A percentile compares a stretch with the other conserved stretches of the same genome.
Evolutionary conservation across 495 filamentous ascomycete species (phyloP).

Genomic region (Trypethelium eluteriae): DNA sequence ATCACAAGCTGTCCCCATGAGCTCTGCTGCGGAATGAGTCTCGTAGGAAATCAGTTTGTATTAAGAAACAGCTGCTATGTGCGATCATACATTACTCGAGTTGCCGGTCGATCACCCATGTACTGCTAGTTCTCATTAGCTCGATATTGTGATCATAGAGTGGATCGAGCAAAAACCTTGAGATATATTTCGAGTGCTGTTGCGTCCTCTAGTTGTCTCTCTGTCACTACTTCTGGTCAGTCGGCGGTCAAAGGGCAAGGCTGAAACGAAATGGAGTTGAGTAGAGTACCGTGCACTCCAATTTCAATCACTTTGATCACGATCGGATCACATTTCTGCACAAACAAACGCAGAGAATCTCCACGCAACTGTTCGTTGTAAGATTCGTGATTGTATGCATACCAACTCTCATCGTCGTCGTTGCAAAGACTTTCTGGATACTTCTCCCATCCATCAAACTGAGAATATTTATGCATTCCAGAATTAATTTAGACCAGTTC

Average conservation of each 20-base stretch:
- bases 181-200: neutral
- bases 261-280: neutral
- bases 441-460: neutral
- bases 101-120: neutral
- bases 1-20: slow-evolving; percentile 2
- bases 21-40: slow-evolving; percentile 7
- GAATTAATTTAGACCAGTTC: neutral
- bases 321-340: neutral
- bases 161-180: neutral
- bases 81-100: neutral
- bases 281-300: neutral
- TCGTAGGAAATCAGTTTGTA: neutral
- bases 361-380: neutral
- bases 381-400: neutral
- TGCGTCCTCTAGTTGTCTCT: neutral
- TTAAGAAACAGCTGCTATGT: neutral
- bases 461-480: neutral
- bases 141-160: neutral
- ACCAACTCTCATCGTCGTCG: neutral
- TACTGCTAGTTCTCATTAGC: neutral
- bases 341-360: neutral
- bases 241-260: neutral
- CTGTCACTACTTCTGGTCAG: neutral
- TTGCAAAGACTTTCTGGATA: neutral
- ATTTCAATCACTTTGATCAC: neutral